Conservation (phyloP, 2,329 filamentous ascomycete species). For the Ophiobolus disseminans region DNA sequence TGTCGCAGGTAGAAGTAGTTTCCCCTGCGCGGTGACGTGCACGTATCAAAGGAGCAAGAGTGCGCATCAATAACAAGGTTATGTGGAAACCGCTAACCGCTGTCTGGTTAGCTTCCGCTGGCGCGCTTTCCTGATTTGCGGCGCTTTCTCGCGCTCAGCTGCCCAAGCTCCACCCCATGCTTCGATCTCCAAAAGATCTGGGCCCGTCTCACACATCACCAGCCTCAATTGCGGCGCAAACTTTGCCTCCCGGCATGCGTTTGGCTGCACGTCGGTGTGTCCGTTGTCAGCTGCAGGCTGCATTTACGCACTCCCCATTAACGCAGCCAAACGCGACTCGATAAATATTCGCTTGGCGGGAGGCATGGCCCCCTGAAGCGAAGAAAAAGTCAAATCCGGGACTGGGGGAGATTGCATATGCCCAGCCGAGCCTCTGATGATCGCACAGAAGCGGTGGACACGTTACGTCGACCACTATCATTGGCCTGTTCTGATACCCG, state of each 20-base stretch:
- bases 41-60: no score
- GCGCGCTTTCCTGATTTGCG: no score
- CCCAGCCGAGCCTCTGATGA: background rate
- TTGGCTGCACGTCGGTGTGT: background rate
- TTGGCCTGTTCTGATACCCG: background rate
- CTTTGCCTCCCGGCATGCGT: background rate
- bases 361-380: background rate
- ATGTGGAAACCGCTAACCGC: no score
- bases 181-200: no score
- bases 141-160: no score
- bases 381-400: background rate
- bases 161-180: no score
- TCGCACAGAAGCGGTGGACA: conserved; percentile 2
- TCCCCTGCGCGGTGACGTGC: no score
- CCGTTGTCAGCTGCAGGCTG: conserved; percentile 2
- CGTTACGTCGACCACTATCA: background rate
- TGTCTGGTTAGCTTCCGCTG: no score
- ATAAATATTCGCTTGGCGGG: no score
- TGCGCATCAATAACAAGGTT: no score
- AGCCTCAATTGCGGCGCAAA: conserved; percentile 3
- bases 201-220: conserved; percentile 2
- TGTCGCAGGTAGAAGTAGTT: background rate
- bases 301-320: background rate
- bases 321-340: no score
- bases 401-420: background rate